Percentiles rank a stretch among this genome's conserved stretches.
phyloP scores from a whole-genome alignment of 345 rosid species.

The Gossypioides kirkii region DNA sequence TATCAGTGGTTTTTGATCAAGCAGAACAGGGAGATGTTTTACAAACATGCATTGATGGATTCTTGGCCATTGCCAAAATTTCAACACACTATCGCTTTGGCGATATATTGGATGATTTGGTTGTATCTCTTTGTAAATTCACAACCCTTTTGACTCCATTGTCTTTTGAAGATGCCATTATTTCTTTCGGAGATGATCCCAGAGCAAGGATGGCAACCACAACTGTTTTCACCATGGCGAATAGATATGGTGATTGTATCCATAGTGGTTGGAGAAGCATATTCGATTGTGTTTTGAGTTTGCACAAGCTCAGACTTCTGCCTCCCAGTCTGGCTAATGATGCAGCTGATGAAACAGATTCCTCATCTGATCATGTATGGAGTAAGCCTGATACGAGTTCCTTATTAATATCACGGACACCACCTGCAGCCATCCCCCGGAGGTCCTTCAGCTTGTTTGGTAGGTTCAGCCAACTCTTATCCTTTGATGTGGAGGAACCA shows the following conservation, averaged over 20 bases:
- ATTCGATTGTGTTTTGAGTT: constrained; percentile 52
- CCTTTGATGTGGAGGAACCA: constrained; percentile 66
- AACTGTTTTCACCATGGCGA: constrained; percentile 61
- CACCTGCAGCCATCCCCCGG: constrained; percentile 29
- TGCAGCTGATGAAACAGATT: constrained; percentile 51
- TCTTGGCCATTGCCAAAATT: constrained; percentile 63
- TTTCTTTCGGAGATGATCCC: constrained; percentile 57
- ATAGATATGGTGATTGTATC: constrained; percentile 61
- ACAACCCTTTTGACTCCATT: constrained; percentile 44
- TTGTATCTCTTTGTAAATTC: constrained; percentile 63
- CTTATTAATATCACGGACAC: constrained; percentile 25
- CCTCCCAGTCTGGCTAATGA: constrained; percentile 53
- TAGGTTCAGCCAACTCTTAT: constrained; percentile 63
- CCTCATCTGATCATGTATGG: constrained; percentile 36
- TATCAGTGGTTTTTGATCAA: constrained; percentile 70
- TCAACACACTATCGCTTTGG: constrained; percentile 51
- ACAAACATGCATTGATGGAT: constrained; percentile 59
- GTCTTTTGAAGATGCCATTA: constrained; percentile 48
- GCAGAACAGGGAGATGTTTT: constrained; percentile 61
- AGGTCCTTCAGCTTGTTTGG: constrained; percentile 62
- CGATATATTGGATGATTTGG: constrained; percentile 59
- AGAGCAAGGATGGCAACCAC: constrained; percentile 56
- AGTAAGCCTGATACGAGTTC: constrained; percentile 31
- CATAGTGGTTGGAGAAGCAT: constrained; percentile 57
- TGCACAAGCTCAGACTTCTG: constrained; percentile 64